A percentile compares a stretch with the other conserved stretches of the same genome.
phyloP scores from a whole-genome alignment of 2,329 filamentous ascomycete genomes.

The Amphichorda felina region DNA sequence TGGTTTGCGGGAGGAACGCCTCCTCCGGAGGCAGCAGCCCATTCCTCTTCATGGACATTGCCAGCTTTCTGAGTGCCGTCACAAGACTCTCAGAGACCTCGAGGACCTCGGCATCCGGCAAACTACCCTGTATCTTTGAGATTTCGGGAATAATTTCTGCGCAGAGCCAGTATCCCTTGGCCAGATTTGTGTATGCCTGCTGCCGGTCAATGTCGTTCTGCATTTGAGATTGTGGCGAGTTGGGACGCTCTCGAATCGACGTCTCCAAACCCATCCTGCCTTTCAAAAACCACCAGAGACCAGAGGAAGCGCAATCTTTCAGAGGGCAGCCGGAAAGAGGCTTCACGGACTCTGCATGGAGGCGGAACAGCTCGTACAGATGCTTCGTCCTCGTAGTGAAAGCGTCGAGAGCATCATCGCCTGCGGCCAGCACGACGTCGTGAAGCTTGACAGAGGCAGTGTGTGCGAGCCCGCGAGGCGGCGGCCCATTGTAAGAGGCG shows the following conservation, averaged over 20 bases:
- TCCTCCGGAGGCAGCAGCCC: slow-evolving; percentile 62
- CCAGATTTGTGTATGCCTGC: slow-evolving; percentile 76
- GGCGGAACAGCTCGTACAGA: slow-evolving; percentile 61
- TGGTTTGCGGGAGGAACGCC: slow-evolving; percentile 58
- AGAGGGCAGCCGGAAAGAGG: slow-evolving; percentile 52
- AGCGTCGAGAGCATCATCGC: slow-evolving; percentile 54
- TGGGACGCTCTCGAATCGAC: slow-evolving; percentile 53
- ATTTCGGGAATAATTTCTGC: slow-evolving; percentile 41
- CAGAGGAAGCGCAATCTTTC: slow-evolving; percentile 58
- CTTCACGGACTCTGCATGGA: slow-evolving; percentile 64
- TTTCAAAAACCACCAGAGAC: slow-evolving; percentile 82
- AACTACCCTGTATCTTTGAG: slow-evolving; percentile 26
- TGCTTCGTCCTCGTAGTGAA: slow-evolving; percentile 63
- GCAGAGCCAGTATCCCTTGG: slow-evolving; percentile 77
- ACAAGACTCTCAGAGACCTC: slow-evolving; percentile 43
- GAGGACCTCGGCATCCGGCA: slow-evolving; percentile 33
- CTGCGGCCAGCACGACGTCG: slow-evolving; percentile 31
- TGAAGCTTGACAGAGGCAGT: slow-evolving; percentile 23
- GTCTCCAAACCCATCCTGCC: slow-evolving; percentile 67
- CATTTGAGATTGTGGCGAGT: slow-evolving; percentile 35
- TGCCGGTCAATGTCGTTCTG: slow-evolving; percentile 45
- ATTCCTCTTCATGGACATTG: slow-evolving; percentile 76
- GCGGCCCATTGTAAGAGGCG: not conserved
- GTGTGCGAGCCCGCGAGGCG: not conserved
- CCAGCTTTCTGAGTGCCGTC: slow-evolving; percentile 59